A percentile compares a stretch with the other conserved stretches of the same genome.
Conservation (phyloP, 345 rosid species). For the Linum lewisii region DNA sequence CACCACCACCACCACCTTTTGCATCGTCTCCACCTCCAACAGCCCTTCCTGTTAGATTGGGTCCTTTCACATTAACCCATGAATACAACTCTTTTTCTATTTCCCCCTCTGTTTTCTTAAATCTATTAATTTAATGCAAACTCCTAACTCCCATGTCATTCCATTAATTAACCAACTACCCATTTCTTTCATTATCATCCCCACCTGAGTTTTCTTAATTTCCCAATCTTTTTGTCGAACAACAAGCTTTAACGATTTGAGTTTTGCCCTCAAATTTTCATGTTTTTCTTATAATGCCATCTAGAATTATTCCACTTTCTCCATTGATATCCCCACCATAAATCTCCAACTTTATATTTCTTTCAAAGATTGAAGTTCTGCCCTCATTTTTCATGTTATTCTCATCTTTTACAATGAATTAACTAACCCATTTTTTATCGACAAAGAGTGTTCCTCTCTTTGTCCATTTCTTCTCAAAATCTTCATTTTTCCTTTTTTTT, state of each 20-base stretch:
- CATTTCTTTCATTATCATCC: background rate
- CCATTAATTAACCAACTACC: background rate
- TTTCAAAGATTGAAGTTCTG: background rate
- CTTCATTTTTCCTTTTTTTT: background rate
- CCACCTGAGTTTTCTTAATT: constrained; percentile 8
- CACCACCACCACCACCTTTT: background rate
- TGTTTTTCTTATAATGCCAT: too few relatives aligned
- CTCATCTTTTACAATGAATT: too few relatives aligned
- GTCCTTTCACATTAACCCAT: constrained; percentile 26
- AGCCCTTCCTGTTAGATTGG: constrained; percentile 49
- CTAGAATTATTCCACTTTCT: too few relatives aligned
- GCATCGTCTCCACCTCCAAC: constrained; percentile 8
- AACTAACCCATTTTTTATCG: background rate
- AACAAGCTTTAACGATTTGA: background rate
- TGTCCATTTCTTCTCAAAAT: background rate
- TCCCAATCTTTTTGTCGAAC: background rate
- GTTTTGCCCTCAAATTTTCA: background rate
- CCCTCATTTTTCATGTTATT: too few relatives aligned
- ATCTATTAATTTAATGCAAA: background rate
- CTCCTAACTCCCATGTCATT: background rate
- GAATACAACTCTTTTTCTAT: background rate
- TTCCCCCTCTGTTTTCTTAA: background rate
- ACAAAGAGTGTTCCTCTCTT: background rate
- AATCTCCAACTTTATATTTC: background rate
- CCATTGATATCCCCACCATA: background rate